Base-by-base conservation (phyloP, 306 rosid genomes). In the Gynostemma pentaphyllum region DNA sequence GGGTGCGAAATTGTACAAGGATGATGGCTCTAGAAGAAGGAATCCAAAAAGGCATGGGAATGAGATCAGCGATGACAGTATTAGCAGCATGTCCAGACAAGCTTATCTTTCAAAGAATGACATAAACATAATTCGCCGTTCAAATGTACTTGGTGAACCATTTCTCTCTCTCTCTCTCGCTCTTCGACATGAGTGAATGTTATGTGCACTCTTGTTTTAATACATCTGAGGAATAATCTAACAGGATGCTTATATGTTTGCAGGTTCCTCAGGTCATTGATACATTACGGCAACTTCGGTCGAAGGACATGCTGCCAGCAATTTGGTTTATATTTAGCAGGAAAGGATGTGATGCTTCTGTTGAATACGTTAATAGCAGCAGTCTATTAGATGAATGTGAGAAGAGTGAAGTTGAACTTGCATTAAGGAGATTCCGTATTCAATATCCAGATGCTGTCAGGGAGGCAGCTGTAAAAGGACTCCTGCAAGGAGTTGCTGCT, bases 251-350 rank as follows among this genome's bases (percentile, higher is more conserved):
- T 36, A 12, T 19, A 45, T 30, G 42, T 32, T 21, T 74, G 45
- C 81, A 92, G 98, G 96, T 88, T 80, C 96, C 98, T 77, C 98
- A 85, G 79, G 75, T 82, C 46, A 73, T 73, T 9, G 96, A 92
- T 76, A 88, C 96, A 3, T 80, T 92, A 74, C 81, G 83, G 88
- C 90, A 92, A 42, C 96, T 88, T 37, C 78, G 88, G 80, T 64
- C 78, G 36, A 82, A 79, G 79, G 89, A 86, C 69, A 88, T 92
- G 92, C 92, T 92, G 40, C 98, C 98, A 53, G 94, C 96, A 67
- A 75, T 92, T 65, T 92, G 98, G 98, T 92, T 92, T 81, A 92
- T 92, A 70, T 92, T 92, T 84, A 92, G 98, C 84, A 83, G 98
- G 83, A 92, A 86, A 73, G 98, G 98, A 64, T 92, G 98, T 70